Percentiles rank a stretch among this genome's conserved stretches.
Evolutionary conservation across 495 filamentous ascomycete genomes (phyloP).

Genomic region (Pseudomonodictys pantanalensis): DNA sequence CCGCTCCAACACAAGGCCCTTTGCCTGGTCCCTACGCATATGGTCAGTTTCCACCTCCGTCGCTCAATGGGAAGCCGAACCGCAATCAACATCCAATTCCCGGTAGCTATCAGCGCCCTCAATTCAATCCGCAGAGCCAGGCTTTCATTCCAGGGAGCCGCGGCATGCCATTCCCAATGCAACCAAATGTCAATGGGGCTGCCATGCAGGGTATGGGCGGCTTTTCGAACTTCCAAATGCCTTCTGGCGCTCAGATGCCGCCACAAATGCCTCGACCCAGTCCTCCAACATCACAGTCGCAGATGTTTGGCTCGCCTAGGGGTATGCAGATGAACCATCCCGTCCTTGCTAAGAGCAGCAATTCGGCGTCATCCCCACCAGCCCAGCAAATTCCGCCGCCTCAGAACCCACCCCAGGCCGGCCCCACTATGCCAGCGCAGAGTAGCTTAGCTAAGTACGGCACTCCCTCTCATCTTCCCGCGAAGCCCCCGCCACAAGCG

Average conservation of each 20-base stretch:
- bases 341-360: conserved; percentile 13
- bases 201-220: conserved; percentile 20
- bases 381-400: background rate
- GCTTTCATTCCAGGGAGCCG: conserved; percentile 69
- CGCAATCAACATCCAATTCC: conserved; percentile 68
- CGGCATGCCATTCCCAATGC: conserved; percentile 30
- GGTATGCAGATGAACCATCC: conserved; percentile 19
- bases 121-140: conserved; percentile 90
- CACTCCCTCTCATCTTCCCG: conserved; percentile 43
- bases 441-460: conserved; percentile 48
- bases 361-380: conserved; percentile 25
- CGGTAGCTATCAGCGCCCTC: conserved; percentile 74
- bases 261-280: conserved; percentile 21
- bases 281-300: conserved; percentile 12
- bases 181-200: conserved; percentile 16
- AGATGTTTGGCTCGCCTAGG: conserved; percentile 22
- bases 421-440: conserved; percentile 24
- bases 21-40: conserved; percentile 64
- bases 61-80: conserved; percentile 62
- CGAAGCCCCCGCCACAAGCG: conserved; percentile 44
- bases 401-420: background rate
- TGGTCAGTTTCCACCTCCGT: conserved; percentile 70
- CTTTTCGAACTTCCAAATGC: conserved; percentile 20
- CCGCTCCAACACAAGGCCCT: conserved; percentile 38
- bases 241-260: conserved; percentile 12